Percentiles rank a stretch among this genome's conserved stretches.
Evolutionary conservation across 2,329 filamentous ascomycete genomes (phyloP).

Genomic region (Aaosphaeria pasadenensis): DNA sequence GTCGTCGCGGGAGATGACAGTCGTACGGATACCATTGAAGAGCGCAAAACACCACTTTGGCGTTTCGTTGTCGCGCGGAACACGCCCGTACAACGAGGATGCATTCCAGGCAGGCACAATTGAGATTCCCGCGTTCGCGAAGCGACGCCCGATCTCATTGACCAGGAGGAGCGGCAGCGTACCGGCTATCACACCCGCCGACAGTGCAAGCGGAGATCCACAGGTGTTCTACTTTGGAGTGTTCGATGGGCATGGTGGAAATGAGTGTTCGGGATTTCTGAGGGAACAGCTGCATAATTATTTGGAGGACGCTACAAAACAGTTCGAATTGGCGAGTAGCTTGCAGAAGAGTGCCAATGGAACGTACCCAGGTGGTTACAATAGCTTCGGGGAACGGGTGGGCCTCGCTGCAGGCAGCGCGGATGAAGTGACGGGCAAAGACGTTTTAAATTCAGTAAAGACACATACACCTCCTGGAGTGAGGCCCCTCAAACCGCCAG

Average conservation of each 20-base stretch:
- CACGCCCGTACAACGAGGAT: constrained; percentile 88
- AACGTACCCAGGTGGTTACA: constrained; percentile 18
- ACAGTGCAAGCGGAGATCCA: constrained; percentile 79
- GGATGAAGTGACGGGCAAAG: constrained; percentile 29
- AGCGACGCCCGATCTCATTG: constrained; percentile 67
- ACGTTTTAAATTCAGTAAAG: constrained; percentile 44
- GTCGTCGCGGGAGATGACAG: constrained; percentile 69
- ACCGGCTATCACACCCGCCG: constrained; percentile 60
- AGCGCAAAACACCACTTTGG: constrained; percentile 97
- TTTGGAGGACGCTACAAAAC: constrained; percentile 74
- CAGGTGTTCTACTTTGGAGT: constrained; percentile 97
- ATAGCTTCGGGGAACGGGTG: constrained; percentile 20
- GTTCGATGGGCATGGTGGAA: constrained; percentile 93
- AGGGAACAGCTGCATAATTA: constrained; percentile 82
- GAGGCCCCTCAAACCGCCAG: constrained; percentile 37
- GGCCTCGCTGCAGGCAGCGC: constrained; percentile 13
- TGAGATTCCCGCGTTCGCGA: constrained; percentile 88
- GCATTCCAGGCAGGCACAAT: constrained; percentile 92
- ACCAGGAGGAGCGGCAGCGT: constrained; percentile 37
- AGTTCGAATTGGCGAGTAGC: constrained; percentile 77
- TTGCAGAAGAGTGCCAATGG: constrained; percentile 47
- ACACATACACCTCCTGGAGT: constrained; percentile 46
- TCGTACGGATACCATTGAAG: constrained; percentile 89
- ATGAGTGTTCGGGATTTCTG: constrained; percentile 83
- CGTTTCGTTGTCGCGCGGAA: constrained; percentile 72